These are phyloP conservation scores for Brassica incana DNA, from an alignment of 345 rosid genomes.

Conservation along the genomic window DNA sequence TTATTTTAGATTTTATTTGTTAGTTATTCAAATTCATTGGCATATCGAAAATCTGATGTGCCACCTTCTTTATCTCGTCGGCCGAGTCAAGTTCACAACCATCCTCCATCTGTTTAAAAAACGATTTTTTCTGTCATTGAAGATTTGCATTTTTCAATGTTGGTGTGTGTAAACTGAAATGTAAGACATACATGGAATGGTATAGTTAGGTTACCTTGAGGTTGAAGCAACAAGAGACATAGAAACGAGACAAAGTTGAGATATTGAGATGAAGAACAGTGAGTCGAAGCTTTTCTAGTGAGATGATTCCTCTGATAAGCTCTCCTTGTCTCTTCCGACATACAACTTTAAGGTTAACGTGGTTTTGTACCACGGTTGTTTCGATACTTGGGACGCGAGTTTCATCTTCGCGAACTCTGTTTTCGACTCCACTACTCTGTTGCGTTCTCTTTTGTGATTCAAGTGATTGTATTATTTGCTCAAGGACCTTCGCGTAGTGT, in stretches of 20 bases:
- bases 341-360: slow-evolving; percentile 58
- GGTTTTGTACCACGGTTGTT: slow-evolving; percentile 52
- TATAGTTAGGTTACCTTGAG: slow-evolving; percentile 53
- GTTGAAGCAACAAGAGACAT: slow-evolving; percentile 64
- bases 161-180: neutral
- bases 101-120: slow-evolving; percentile 54
- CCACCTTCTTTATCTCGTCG: slow-evolving; percentile 58
- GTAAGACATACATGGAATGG: neutral
- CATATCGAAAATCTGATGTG: slow-evolving; percentile 52
- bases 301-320: slow-evolving; percentile 58
- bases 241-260: slow-evolving; percentile 39
- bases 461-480: slow-evolving; percentile 65
- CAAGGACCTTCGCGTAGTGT: slow-evolving; percentile 74
- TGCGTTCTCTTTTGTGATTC: slow-evolving; percentile 45
- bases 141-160: neutral
- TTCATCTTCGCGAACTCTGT: neutral
- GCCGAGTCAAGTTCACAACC: slow-evolving; percentile 57
- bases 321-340: slow-evolving; percentile 57
- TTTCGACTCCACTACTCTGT: neutral
- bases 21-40: neutral
- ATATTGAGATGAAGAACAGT: slow-evolving; percentile 72
- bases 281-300: slow-evolving; percentile 59
- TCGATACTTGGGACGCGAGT: slow-evolving; percentile 45
- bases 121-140: neutral
- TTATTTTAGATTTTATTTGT: neutral